phyloP scores from a whole-genome alignment of 2,329 filamentous ascomycete species.

The Pyrenochaeta sp. region DNA sequence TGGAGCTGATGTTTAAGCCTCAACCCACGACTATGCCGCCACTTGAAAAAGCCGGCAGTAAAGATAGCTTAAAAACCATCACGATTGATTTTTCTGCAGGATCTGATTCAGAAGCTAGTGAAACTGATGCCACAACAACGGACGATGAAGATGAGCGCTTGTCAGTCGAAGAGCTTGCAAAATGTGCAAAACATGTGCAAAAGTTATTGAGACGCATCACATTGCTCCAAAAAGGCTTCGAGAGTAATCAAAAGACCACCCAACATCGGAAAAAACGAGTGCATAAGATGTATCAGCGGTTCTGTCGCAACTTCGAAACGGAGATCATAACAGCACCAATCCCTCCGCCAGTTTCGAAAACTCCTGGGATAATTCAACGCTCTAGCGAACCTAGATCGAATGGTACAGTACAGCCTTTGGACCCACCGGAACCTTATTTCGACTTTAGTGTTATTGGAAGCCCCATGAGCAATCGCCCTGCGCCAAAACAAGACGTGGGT shows the following conservation, averaged over 20 bases:
- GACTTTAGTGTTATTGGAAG: too few species aligned
- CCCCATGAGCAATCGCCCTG: too few species aligned
- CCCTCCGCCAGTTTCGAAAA: background rate
- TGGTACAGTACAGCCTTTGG: too few species aligned
- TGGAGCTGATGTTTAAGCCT: conserved; percentile 18
- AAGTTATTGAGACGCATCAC: conserved; percentile 29
- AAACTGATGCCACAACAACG: conserved; percentile 25
- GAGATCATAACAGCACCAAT: background rate
- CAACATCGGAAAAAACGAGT: conserved; percentile 19
- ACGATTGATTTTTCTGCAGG: background rate
- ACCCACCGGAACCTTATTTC: too few species aligned
- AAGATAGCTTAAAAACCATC: background rate
- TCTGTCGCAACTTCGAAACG: conserved; percentile 20
- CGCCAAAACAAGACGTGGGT: too few species aligned
- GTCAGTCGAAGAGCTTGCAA: conserved; percentile 28
- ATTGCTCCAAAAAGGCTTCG: conserved; percentile 22
- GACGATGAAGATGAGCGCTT: conserved; percentile 29
- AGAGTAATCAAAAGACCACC: background rate
- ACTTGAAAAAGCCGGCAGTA: background rate
- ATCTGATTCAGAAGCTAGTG: conserved; percentile 24
- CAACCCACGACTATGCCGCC: background rate
- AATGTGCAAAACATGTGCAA: conserved; percentile 32
- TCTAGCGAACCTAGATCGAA: too few species aligned
- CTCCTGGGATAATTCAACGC: too few species aligned
- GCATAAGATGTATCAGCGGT: conserved; percentile 33